Evolutionary conservation across 805 yeast genomes (phyloP).

Genomic region (Candida takata): DNA sequence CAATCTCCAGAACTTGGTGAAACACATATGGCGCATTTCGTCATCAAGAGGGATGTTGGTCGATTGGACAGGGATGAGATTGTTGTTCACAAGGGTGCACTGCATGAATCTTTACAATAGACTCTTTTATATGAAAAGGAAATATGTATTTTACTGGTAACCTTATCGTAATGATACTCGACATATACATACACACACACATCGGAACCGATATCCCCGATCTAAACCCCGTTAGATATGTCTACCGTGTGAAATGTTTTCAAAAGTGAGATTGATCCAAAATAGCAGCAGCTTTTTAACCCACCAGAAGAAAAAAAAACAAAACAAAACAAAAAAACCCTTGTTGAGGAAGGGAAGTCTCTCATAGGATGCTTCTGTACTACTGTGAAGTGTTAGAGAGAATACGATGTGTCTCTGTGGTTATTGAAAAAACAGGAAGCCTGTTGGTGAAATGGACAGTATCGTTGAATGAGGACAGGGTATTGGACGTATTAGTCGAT

Average conservation of each 20-base stretch:
- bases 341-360: too few species aligned
- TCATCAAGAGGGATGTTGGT: conserved; percentile 4
- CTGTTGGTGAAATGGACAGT: not conserved
- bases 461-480: not conserved
- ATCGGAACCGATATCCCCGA: too few species aligned
- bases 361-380: not conserved
- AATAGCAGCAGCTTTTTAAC: too few species aligned
- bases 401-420: conserved; percentile 11
- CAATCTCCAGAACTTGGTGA: conserved; percentile 3
- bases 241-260: too few species aligned
- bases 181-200: too few species aligned
- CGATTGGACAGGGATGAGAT: conserved; percentile 5
- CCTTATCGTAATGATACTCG: too few species aligned
- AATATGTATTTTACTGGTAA: too few species aligned
- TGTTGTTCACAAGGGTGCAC: conserved; percentile 2
- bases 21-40: conserved; percentile 7
- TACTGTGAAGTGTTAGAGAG: conserved; percentile 15
- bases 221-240: too few species aligned
- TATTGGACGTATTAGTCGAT: not conserved
- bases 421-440: conserved; percentile 10
- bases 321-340: too few species aligned
- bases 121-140: too few species aligned
- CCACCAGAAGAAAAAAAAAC: too few species aligned
- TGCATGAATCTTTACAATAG: not conserved
- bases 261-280: too few species aligned